Evolutionary conservation across 164 flowering plant species (phyloP).

Genomic region (Magnolia sinica): DNA sequence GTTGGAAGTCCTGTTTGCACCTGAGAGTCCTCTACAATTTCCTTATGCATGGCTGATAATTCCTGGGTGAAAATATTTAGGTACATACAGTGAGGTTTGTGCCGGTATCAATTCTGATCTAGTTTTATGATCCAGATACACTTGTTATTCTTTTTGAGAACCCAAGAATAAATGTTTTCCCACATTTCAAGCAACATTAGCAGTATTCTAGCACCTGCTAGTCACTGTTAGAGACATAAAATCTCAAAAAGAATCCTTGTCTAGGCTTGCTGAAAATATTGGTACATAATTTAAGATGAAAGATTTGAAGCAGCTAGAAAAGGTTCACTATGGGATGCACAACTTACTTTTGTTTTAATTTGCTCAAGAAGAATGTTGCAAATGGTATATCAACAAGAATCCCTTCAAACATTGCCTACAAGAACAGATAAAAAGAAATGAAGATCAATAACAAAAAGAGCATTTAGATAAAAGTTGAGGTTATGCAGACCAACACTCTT

Average conservation of each 20-base stretch:
- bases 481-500: too few relatives aligned
- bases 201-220: too few relatives aligned
- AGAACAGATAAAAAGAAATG: neutral
- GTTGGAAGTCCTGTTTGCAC: neutral
- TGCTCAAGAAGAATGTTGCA: constrained; percentile 95
- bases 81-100: too few relatives aligned
- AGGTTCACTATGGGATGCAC: neutral
- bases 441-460: too few relatives aligned
- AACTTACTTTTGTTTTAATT: constrained; percentile 89
- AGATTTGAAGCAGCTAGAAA: neutral
- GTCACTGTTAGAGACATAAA: too few relatives aligned
- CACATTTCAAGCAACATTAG: too few relatives aligned
- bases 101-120: too few relatives aligned
- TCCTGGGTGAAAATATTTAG: neutral
- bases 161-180: too few relatives aligned
- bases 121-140: too few relatives aligned
- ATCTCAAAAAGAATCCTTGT: neutral
- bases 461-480: too few relatives aligned
- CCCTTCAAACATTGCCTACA: constrained; percentile 95
- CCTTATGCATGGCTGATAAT: neutral
- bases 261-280: neutral
- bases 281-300: too few relatives aligned
- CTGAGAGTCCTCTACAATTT: neutral
- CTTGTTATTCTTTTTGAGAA: too few relatives aligned
- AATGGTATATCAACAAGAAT: constrained; percentile 97